Conservation (phyloP, 805 yeast genomes). For the Saturnispora mendoncae region DNA sequence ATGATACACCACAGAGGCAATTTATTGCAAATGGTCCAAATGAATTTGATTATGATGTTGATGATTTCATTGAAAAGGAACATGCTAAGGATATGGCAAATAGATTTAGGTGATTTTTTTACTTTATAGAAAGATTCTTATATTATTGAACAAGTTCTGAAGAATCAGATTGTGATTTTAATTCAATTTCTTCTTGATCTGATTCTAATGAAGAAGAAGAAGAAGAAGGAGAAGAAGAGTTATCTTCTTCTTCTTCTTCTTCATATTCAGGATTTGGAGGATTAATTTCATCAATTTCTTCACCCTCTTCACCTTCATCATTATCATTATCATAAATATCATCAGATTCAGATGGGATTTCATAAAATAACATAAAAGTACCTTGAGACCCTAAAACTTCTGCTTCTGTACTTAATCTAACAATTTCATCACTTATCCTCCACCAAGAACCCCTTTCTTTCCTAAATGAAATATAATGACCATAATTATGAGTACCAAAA, state of each 20-base stretch:
- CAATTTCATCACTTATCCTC: slow-evolving; percentile 88
- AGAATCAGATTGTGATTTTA: too few species aligned
- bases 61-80: slow-evolving; percentile 36
- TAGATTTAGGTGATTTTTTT: slow-evolving; percentile 4
- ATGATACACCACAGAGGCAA: not conserved
- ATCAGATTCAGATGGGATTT: slow-evolving; percentile 31
- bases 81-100: slow-evolving; percentile 19
- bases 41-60: slow-evolving; percentile 38
- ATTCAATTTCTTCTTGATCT: too few species aligned
- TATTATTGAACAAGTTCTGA: too few species aligned
- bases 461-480: slow-evolving; percentile 91
- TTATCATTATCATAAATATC: slow-evolving; percentile 6
- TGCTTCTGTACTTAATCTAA: slow-evolving; percentile 66
- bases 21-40: slow-evolving; percentile 31
- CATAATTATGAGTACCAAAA: slow-evolving; percentile 93
- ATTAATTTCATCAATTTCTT: slow-evolving; percentile 11
- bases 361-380: slow-evolving; percentile 89
- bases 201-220: too few species aligned
- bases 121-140: too few species aligned
- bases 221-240: too few species aligned
- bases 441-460: slow-evolving; percentile 84
- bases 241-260: slow-evolving; percentile 8
- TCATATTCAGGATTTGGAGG: slow-evolving; percentile 10
- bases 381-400: slow-evolving; percentile 81
- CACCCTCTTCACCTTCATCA: slow-evolving; percentile 13